Conservation (phyloP, 140 eudicot species). For the Anethum foeniculum region DNA sequence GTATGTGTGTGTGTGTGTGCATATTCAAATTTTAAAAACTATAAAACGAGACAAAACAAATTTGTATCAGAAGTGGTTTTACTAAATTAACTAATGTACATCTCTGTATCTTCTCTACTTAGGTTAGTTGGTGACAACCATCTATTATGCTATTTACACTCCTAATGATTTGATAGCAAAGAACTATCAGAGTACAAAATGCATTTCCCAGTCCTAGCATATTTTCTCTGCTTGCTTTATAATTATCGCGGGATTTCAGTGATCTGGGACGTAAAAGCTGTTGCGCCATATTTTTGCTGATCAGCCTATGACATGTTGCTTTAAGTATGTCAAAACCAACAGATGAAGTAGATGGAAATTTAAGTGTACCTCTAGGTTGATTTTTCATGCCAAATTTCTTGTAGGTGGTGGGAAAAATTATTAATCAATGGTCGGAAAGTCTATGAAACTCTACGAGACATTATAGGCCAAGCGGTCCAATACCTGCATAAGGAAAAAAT, state of each 20-base stretch:
- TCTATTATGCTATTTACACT: background rate
- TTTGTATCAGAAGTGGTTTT: background rate
- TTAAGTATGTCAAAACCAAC: background rate
- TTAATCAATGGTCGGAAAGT: background rate
- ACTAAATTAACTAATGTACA: background rate
- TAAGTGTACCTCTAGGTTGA: background rate
- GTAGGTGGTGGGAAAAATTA: background rate
- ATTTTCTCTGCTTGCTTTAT: background rate
- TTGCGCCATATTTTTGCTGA: background rate
- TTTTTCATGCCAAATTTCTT: background rate
- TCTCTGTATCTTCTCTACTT: background rate
- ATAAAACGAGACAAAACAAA: background rate
- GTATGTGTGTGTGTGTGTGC: too few species aligned
- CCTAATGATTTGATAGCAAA: background rate
- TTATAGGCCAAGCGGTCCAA: slow-evolving; percentile 29
- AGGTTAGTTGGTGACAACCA: background rate
- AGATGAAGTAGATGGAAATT: background rate
- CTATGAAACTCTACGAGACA: background rate
- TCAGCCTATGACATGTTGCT: background rate
- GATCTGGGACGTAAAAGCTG: background rate
- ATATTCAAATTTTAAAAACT: background rate
- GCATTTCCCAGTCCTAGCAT: background rate
- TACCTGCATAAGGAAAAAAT: slow-evolving; percentile 26
- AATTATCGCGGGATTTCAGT: background rate
- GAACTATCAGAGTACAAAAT: background rate